These are phyloP conservation scores for Xylariaceae sp. DNA, from an alignment of 2,329 filamentous ascomycete species.

Conservation along the genomic window DNA sequence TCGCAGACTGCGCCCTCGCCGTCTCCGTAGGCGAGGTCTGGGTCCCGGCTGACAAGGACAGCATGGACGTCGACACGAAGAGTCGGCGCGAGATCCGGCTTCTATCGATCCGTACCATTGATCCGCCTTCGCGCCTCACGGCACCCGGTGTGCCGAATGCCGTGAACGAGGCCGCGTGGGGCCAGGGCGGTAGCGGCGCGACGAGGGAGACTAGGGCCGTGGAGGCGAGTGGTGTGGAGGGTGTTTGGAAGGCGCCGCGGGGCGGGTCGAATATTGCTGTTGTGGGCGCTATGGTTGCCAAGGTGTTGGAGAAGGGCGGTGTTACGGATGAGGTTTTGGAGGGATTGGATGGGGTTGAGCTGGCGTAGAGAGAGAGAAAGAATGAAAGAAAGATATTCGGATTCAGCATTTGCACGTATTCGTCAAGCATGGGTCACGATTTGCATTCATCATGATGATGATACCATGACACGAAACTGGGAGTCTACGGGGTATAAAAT, in stretches of 20 bases:
- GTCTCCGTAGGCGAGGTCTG: slow-evolving; percentile 63
- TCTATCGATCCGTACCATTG: slow-evolving; percentile 65
- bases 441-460: too few relatives aligned
- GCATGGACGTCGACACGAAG: slow-evolving; percentile 27
- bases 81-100: slow-evolving; percentile 47
- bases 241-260: slow-evolving; percentile 80
- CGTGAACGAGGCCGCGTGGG: slow-evolving; percentile 51
- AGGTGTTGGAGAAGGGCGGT: slow-evolving; percentile 69
- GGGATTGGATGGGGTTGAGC: slow-evolving; percentile 70
- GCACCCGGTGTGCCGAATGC: slow-evolving; percentile 64
- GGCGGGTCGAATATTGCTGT: slow-evolving; percentile 75
- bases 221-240: slow-evolving; percentile 56
- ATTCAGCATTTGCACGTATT: too few relatives aligned
- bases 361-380: slow-evolving; percentile 30
- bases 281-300: slow-evolving; percentile 68
- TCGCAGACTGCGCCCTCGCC: slow-evolving; percentile 83
- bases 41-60: background rate
- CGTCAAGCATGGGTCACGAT: too few relatives aligned
- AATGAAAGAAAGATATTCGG: too few relatives aligned
- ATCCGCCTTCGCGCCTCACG: slow-evolving; percentile 68
- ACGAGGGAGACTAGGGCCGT: slow-evolving; percentile 39
- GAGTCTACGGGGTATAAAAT: too few relatives aligned
- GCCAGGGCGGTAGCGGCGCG: slow-evolving; percentile 33
- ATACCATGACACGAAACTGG: too few relatives aligned
- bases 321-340: slow-evolving; percentile 82